A percentile compares a stretch with the other conserved stretches of the same genome.
Conservation (phyloP, 192 early-diverging fungal species). For the Powellomyces hirtus region DNA sequence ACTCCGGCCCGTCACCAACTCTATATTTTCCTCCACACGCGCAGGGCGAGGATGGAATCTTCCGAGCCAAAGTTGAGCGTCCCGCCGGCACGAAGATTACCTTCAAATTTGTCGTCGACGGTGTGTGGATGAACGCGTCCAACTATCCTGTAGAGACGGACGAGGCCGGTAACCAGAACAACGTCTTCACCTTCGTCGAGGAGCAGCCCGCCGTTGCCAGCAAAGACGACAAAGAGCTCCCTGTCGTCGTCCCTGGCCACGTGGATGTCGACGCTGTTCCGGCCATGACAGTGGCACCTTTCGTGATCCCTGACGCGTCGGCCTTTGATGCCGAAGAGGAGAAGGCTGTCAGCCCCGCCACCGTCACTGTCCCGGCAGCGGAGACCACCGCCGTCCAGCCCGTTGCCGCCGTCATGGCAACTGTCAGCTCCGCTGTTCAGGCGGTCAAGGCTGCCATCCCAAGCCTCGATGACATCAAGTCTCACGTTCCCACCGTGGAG, state of each 20-base stretch:
- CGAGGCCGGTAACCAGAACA: background rate
- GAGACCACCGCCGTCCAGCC: background rate
- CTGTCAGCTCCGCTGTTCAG: background rate
- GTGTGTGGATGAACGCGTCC: slow-evolving; percentile 15
- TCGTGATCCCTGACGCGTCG: background rate
- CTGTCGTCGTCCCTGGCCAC: background rate
- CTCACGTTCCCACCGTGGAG: background rate
- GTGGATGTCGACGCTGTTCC: background rate
- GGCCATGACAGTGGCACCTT: background rate
- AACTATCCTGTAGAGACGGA: slow-evolving; percentile 24
- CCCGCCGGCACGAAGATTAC: slow-evolving; percentile 19
- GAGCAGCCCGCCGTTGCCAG: background rate
- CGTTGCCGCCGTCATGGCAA: background rate
- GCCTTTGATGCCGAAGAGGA: background rate
- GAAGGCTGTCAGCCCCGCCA: background rate
- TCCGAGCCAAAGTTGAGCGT: slow-evolving; percentile 18
- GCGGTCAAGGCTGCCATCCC: background rate
- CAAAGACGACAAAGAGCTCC: background rate
- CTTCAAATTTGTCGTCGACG: slow-evolving; percentile 31
- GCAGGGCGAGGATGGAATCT: slow-evolving; percentile 30
- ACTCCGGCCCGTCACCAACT: background rate
- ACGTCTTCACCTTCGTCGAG: background rate
- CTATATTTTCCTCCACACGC: background rate
- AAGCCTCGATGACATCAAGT: background rate
- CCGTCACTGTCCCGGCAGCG: background rate